Evolutionary conservation across 2,329 filamentous ascomycete genomes (phyloP).

Genomic region (Curvularia spicifera): DNA sequence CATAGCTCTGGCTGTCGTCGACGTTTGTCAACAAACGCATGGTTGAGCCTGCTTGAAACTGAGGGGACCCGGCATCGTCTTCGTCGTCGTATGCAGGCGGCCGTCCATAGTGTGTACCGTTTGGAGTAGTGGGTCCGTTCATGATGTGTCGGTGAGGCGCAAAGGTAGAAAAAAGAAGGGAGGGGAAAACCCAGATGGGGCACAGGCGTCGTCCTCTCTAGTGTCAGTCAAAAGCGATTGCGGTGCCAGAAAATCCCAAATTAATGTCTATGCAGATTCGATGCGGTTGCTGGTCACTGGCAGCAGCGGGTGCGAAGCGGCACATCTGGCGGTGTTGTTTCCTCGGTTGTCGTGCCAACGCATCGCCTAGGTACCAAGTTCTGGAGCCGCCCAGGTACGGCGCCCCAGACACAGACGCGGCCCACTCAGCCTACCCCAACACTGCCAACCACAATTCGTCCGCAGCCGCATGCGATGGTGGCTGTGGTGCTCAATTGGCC

Average conservation of each 20-base stretch:
- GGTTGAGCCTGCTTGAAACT: constrained; percentile 51
- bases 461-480: constrained; percentile 9
- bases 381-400: constrained; percentile 12
- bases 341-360: constrained; percentile 21
- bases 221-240: constrained; percentile 16
- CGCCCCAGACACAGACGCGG: constrained; percentile 7
- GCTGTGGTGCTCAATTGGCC: constrained; percentile 9
- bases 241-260: constrained; percentile 22
- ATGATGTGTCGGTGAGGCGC: constrained; percentile 28
- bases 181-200: constrained; percentile 1
- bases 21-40: constrained; percentile 59
- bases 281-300: constrained; percentile 15
- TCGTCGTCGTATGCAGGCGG: constrained; percentile 57
- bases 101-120: constrained; percentile 46
- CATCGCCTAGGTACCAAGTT: background rate
- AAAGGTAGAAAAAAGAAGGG: constrained; percentile 7
- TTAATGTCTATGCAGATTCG: constrained; percentile 25
- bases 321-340: constrained; percentile 18
- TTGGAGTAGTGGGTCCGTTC: constrained; percentile 45
- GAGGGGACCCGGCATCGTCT: constrained; percentile 42
- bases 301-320: constrained; percentile 10
- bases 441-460: constrained; percentile 3
- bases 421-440: constrained; percentile 16
- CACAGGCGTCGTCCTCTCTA: constrained; percentile 7
- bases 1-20: constrained; percentile 52